These are phyloP conservation scores for Quercus gilva DNA, from an alignment of 306 rosid species.

Conservation along the genomic window DNA sequence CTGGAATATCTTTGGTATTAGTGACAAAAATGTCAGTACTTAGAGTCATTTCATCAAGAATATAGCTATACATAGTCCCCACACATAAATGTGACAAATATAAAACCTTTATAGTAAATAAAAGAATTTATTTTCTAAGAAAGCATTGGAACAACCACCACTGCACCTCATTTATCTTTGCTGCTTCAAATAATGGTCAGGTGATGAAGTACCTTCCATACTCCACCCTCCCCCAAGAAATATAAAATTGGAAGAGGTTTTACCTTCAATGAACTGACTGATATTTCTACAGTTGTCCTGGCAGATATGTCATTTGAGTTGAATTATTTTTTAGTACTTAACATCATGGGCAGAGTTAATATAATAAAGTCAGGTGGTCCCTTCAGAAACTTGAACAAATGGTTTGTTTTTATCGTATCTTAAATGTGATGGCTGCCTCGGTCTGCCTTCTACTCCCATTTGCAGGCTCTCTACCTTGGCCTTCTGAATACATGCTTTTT, in stretches of 20 bases:
- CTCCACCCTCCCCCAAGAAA: not conserved
- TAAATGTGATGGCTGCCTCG: conserved; percentile 9
- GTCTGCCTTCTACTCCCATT: not conserved
- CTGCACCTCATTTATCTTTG: not conserved
- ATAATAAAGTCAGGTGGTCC: conserved; percentile 15
- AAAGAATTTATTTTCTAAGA: conserved; percentile 11
- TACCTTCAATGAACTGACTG: conserved; percentile 4
- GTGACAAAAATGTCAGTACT: not conserved
- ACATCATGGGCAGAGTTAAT: conserved; percentile 33
- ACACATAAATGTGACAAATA: not conserved
- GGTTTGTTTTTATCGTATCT: conserved; percentile 23
- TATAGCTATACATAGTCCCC: conserved; percentile 1
- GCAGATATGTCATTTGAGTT: not conserved
- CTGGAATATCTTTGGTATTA: not conserved
- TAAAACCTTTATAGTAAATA: not conserved
- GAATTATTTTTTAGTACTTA: conserved; percentile 10
- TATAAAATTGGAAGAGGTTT: not conserved
- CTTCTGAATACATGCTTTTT: conserved; percentile 3
- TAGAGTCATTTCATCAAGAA: not conserved
- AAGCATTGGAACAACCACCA: not conserved
- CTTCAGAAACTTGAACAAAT: conserved; percentile 19
- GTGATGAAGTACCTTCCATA: conserved; percentile 5
- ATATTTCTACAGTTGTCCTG: conserved; percentile 28
- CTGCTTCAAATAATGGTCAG: conserved; percentile 4
- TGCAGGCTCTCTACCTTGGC: conserved; percentile 13